Conservation (phyloP, 2,329 filamentous ascomycete species). For the Penicillium sp. region DNA sequence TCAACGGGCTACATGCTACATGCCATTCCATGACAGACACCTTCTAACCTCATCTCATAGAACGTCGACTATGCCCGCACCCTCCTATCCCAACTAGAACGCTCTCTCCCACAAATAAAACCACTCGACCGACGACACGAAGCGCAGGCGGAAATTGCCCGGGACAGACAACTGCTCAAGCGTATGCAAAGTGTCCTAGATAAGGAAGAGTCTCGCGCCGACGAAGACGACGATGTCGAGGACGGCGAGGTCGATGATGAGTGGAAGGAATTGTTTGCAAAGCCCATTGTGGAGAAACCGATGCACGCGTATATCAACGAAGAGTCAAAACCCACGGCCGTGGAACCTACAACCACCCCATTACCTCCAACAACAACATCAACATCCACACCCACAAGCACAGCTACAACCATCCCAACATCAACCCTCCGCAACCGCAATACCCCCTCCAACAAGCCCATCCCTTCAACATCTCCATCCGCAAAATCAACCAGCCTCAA, state of each 20-base stretch:
- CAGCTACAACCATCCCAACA: conserved; percentile 18
- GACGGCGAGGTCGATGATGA: conserved; percentile 30
- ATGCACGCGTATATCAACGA: conserved; percentile 11
- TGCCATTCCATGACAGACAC: neutral
- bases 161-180: conserved; percentile 45
- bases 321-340: neutral
- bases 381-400: conserved; percentile 18
- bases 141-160: conserved; percentile 47
- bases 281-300: conserved; percentile 29
- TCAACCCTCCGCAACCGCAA: conserved; percentile 39
- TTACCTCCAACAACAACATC: conserved; percentile 12
- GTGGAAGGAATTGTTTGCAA: conserved; percentile 37
- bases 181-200: conserved; percentile 43
- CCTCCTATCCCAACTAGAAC: conserved; percentile 50
- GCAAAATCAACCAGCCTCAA: conserved; percentile 24
- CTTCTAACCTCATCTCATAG: conserved; percentile 28
- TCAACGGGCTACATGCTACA: no score
- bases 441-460: conserved; percentile 23
- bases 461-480: conserved; percentile 16
- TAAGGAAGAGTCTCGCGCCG: conserved; percentile 37
- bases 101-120: conserved; percentile 48
- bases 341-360: neutral
- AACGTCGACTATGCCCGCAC: conserved; percentile 55
- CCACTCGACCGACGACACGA: conserved; percentile 47
- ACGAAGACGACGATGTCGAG: conserved; percentile 27